Conservation (phyloP, 306 rosid genomes). For the Canavalia ensiformis region DNA sequence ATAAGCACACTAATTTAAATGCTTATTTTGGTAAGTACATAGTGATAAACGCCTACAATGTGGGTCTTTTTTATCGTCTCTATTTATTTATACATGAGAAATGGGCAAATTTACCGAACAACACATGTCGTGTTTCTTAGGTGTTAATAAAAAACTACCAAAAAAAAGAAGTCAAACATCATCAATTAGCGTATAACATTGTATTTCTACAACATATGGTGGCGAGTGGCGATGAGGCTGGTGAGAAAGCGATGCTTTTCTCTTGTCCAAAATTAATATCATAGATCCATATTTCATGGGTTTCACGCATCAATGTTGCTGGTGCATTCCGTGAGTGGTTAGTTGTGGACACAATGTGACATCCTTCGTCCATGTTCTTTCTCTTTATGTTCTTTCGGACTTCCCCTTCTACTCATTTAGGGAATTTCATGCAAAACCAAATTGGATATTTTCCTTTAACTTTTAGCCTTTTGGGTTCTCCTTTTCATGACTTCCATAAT, state of each 20-base stretch:
- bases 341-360: neutral
- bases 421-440: constrained; percentile 38
- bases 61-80: too few species aligned
- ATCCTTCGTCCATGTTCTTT: neutral
- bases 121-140: too few species aligned
- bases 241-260: constrained; percentile 3
- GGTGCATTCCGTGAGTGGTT: constrained; percentile 44
- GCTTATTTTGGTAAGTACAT: too few species aligned
- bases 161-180: too few species aligned
- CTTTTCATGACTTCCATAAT: constrained; percentile 47
- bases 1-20: too few species aligned
- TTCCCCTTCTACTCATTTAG: constrained; percentile 12
- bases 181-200: too few species aligned
- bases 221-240: neutral
- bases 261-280: neutral
- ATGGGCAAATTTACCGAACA: too few species aligned
- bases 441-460: constrained; percentile 24
- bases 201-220: neutral
- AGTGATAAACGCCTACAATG: too few species aligned
- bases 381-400: constrained; percentile 9
- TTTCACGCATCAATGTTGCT: constrained; percentile 44
- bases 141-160: too few species aligned
- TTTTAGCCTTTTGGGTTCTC: constrained; percentile 32
- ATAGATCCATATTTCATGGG: constrained; percentile 39
- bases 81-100: too few species aligned